Conservation (phyloP, 331 rosid genomes). For the Prunus yedoensis region DNA sequence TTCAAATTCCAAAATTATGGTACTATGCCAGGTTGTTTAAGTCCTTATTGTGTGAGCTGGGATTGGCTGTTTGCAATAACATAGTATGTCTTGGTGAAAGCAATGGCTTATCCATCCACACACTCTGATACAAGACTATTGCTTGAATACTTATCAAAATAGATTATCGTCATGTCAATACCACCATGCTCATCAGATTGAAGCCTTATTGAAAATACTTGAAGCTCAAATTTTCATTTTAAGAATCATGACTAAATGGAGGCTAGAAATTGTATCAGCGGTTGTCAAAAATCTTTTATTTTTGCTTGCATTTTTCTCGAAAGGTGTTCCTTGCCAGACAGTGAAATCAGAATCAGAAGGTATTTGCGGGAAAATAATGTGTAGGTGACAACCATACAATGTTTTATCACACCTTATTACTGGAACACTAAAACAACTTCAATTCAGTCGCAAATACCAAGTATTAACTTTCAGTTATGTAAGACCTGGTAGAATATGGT, state of each 20-base stretch:
- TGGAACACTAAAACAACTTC: slow-evolving; percentile 1
- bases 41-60: background rate
- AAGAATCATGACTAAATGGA: background rate
- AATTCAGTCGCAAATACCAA: background rate
- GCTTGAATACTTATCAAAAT: background rate
- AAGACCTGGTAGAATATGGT: background rate
- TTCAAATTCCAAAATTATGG: background rate
- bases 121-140: background rate
- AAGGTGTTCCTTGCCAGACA: background rate
- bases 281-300: background rate
- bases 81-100: background rate
- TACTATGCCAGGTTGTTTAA: background rate
- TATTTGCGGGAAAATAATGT: background rate
- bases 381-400: background rate
- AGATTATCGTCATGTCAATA: background rate
- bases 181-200: background rate
- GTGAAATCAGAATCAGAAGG: background rate
- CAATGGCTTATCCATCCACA: background rate
- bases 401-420: background rate
- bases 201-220: background rate
- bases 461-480: background rate
- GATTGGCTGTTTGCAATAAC: background rate
- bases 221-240: background rate
- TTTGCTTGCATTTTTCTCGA: background rate
- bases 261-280: background rate